Evolutionary conservation across 75 land plant genomes (phyloP), one percentile per base, ranked within the genome.

Genomic region (Sequoia sempervirens): DNA sequence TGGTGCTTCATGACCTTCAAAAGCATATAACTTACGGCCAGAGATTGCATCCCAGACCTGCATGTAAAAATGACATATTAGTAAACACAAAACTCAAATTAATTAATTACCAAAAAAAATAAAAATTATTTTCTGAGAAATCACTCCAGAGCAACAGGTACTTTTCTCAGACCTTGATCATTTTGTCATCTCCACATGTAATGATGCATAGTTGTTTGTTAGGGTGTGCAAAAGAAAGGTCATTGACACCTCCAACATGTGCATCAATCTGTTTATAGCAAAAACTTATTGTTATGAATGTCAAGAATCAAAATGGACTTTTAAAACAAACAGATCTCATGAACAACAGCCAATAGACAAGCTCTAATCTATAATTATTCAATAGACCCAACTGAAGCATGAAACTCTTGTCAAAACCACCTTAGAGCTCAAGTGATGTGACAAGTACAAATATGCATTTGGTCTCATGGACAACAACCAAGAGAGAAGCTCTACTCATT

Each of bases 101-200:
- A 58, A 61, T 61, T 61, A 4, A 61, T 61, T 61, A 23, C 23
- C 26, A 23, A 23, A 20, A 61, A 23, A 26, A 11, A 50, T 12
- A 50, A 45, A 17, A 52, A 10, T 36, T 72, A 64, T 70, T 47
- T 45, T 43, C 26, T 43, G 26, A 20, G 34, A 40, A 82, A 45
- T n/a, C 18, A 15, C 54, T 75, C 6, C 37, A 85, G 36, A 84
- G 18, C 41, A 88, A 72, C 53, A 53, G 40, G 26, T 18, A 12
- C 26, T 15, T 34, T 50, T 53, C 23, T 81, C 83, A 68, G 81
- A 97, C 99, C 96, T 97, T 97, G 54, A 97, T 95, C 32, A 91
- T 90, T 84, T 92, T 97, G 85, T 97, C 99, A 82, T 97, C 99
- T 30, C 99, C 99, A 87, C 99, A 97, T n/a, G 99, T 95, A 36